Evolutionary conservation across 257 asterid genomes (phyloP), one percentile per base, ranked within the genome.

Genomic region (Fraxinus pennsylvanica): DNA sequence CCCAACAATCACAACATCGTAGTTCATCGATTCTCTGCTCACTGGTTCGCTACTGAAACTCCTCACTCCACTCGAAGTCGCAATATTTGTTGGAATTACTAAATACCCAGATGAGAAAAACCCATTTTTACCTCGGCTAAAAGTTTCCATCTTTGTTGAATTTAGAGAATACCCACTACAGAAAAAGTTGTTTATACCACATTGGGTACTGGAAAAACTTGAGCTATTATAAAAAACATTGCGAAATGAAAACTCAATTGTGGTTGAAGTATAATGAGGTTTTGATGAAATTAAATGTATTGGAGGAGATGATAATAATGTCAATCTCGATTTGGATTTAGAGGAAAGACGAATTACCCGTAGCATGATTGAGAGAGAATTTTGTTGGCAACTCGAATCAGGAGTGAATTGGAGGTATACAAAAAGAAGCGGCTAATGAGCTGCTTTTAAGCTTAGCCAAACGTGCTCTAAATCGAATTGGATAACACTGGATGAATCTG

Each of bases 1-100:
- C 76, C 99, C 99, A 81, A 96, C 97, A 77, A 96, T 88, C 81
- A 96, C 97, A 77, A 90, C 97, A 79, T 96, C 99, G 82, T 96
- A 96, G 17, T 91, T 84, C 79, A 96, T 79, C 63, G 87, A 84
- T 80, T 95, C 99, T 79, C 98, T 85, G 80, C 80, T 38, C 75
- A 63, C 83, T 33, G 90, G 22, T 80, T 84, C 93, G 81, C 88
- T 87, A 35, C 93, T 66, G 76, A 83, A 86, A 39, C 82, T 81
- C 86, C 96, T 86, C 54, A 52, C 76, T 39, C 78, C 82, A 63
- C 76, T 38, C 57, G 74, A 80, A 81, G 57, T 73, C 12, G 71
- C 72, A 36, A 71, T 30, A 27, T 82, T 83, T 19, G 81, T 61
- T 8, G 74, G 74, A 73, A 22, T 82, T 69, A 61, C 27, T 5